Evolutionary conservation across 2,329 filamentous ascomycete genomes (phyloP).

Genomic region (Aspergillus sp.): DNA sequence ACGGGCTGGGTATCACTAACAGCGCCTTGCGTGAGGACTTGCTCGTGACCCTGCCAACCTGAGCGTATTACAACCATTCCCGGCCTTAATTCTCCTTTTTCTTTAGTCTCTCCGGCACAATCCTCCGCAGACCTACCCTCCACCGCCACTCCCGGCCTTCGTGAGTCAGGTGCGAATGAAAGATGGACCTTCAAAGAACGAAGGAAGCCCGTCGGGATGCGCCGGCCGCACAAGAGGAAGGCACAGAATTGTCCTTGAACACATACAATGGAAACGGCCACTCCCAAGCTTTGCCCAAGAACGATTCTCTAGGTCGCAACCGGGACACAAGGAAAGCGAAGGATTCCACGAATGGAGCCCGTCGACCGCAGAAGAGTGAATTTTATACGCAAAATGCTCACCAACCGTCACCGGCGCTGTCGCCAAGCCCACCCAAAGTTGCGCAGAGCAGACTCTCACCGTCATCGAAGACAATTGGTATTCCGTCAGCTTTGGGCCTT

Average conservation of each 20-base stretch:
- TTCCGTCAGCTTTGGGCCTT: slow-evolving; percentile 31
- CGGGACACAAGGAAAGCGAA: slow-evolving; percentile 24
- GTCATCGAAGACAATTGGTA: slow-evolving; percentile 30
- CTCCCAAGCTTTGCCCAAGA: slow-evolving; percentile 37
- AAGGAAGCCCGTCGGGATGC: slow-evolving; percentile 38
- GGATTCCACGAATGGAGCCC: slow-evolving; percentile 20
- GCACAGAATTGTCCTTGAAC: slow-evolving; percentile 32
- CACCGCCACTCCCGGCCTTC: neutral
- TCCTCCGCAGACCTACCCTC: neutral
- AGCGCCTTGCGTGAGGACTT: slow-evolving; percentile 25
- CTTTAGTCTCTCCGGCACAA: neutral
- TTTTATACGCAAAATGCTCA: slow-evolving; percentile 15
- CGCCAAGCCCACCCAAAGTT: slow-evolving; percentile 12
- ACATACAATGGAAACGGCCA: slow-evolving; percentile 33
- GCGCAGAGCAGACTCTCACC: slow-evolving; percentile 18
- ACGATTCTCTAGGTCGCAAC: slow-evolving; percentile 35
- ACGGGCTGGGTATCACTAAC: slow-evolving; percentile 17
- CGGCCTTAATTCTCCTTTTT: neutral
- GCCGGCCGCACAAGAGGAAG: slow-evolving; percentile 35
- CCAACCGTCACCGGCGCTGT: slow-evolving; percentile 12
- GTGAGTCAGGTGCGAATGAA: slow-evolving; percentile 15
- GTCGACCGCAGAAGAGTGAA: slow-evolving; percentile 13
- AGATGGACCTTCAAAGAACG: slow-evolving; percentile 43
- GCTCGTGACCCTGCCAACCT: slow-evolving; percentile 20
- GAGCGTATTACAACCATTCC: slow-evolving; percentile 11